Evolutionary conservation across 306 rosid species (phyloP).

Genomic region (Rubus idaeus): DNA sequence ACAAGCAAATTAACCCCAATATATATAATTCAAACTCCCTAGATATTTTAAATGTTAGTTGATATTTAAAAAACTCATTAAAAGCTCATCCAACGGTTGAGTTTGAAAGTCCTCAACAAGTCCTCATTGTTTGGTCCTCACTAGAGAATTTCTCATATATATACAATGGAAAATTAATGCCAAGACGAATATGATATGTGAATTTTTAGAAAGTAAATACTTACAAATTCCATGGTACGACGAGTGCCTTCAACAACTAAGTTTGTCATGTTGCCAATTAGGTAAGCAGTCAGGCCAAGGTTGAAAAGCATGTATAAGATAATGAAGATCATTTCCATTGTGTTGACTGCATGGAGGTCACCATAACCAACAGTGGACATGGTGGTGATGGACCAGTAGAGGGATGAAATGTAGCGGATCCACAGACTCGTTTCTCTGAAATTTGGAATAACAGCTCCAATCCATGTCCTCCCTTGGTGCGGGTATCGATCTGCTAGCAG

Average conservation of each 20-base stretch:
- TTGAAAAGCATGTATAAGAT: constrained; percentile 87
- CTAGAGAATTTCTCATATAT: too few relatives aligned
- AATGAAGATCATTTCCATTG: constrained; percentile 81
- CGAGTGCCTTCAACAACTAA: constrained; percentile 95
- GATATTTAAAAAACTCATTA: too few relatives aligned
- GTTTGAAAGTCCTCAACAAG: too few relatives aligned
- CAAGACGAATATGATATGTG: neutral
- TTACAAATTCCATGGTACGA: constrained; percentile 93
- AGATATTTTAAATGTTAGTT: too few relatives aligned
- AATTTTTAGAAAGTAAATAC: constrained; percentile 14
- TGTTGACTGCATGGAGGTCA: constrained; percentile 84
- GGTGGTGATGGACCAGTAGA: constrained; percentile 94
- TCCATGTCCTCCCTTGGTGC: constrained; percentile 75
- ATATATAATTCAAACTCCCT: too few relatives aligned
- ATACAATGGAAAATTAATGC: neutral
- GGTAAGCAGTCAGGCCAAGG: constrained; percentile 91
- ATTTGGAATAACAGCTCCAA: constrained; percentile 67
- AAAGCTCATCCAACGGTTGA: too few relatives aligned
- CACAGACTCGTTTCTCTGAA: constrained; percentile 65
- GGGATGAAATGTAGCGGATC: constrained; percentile 68
- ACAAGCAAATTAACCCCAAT: too few relatives aligned
- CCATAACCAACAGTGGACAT: constrained; percentile 98
- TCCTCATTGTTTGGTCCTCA: too few relatives aligned
- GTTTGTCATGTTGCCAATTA: constrained; percentile 98
- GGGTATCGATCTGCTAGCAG: constrained; percentile 75